These are phyloP conservation scores for Epichloe coenophiala DNA, from an alignment of 2,329 filamentous ascomycete genomes.

Conservation along the genomic window DNA sequence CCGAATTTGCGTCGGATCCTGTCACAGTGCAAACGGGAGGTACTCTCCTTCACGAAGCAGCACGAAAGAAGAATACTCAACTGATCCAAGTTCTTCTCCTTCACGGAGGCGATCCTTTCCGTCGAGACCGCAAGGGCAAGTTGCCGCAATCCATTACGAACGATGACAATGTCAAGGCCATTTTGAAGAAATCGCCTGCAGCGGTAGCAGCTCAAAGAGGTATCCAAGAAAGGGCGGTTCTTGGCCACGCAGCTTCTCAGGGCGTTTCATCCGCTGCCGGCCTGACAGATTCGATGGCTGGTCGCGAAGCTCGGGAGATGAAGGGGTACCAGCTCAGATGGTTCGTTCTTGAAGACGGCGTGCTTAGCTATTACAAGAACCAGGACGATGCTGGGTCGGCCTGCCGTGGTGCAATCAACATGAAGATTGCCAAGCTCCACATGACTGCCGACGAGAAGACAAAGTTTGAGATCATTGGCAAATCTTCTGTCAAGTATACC, in stretches of 20 bases:
- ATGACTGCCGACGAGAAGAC: slow-evolving; percentile 98
- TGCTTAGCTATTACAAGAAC: slow-evolving; percentile 97
- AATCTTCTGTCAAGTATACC: slow-evolving; percentile 97
- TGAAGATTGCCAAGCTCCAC: slow-evolving; percentile 86
- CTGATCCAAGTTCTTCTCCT: slow-evolving; percentile 83
- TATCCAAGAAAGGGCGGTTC: slow-evolving; percentile 92
- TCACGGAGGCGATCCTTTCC: slow-evolving; percentile 91
- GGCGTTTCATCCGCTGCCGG: slow-evolving; percentile 34
- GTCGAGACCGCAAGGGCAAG: slow-evolving; percentile 87
- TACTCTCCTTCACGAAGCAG: slow-evolving; percentile 85
- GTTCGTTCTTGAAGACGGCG: slow-evolving; percentile 96
- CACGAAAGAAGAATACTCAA: slow-evolving; percentile 71
- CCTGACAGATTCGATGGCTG: slow-evolving; percentile 49
- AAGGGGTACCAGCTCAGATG: slow-evolving; percentile 95
- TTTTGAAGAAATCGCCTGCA: slow-evolving; percentile 87
- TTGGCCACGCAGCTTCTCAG: slow-evolving; percentile 57
- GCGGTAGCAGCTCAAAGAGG: slow-evolving; percentile 87
- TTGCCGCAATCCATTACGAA: slow-evolving; percentile 93
- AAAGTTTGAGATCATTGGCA: slow-evolving; percentile 93
- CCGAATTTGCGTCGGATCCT: slow-evolving; percentile 74
- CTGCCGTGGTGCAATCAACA: slow-evolving; percentile 95
- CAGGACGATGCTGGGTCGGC: slow-evolving; percentile 95
- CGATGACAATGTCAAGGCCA: slow-evolving; percentile 75
- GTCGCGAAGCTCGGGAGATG: slow-evolving; percentile 88
- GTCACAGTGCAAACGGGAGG: slow-evolving; percentile 71